Percentiles rank a stretch among this genome's conserved stretches.
Evolutionary conservation across 345 rosid genomes (phyloP).

Genomic region (Citrus glauca): DNA sequence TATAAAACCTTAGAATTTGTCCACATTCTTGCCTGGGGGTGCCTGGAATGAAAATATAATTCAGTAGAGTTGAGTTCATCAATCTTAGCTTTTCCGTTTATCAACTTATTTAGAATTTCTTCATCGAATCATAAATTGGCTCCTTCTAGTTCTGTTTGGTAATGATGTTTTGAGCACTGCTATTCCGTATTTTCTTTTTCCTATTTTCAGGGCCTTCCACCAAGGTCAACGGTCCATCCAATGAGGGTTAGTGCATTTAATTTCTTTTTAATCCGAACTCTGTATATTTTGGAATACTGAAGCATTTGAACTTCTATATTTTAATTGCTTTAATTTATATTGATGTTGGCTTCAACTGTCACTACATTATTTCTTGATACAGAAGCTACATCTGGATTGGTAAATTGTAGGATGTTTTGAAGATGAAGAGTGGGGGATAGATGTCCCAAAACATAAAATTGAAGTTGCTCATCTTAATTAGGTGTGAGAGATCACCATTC

Average conservation of each 20-base stretch:
- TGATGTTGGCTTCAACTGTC: background rate
- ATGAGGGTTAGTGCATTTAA: conserved; percentile 81
- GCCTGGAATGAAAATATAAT: background rate
- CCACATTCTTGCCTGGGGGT: background rate
- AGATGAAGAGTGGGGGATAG: conserved; percentile 5
- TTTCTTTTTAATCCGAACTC: background rate
- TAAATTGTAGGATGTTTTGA: background rate
- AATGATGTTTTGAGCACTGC: background rate
- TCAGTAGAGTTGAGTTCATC: background rate
- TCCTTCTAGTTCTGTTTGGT: background rate
- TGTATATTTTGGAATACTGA: conserved; percentile 7
- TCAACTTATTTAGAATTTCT: background rate
- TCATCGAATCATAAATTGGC: too few relatives aligned
- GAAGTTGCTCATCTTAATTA: conserved; percentile 3
- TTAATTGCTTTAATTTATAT: conserved; percentile 12
- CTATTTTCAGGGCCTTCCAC: conserved; percentile 85
- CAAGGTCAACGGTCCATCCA: conserved; percentile 97
- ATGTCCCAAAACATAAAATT: background rate
- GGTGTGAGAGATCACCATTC: background rate
- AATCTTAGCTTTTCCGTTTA: background rate
- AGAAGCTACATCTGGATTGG: background rate
- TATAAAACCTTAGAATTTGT: background rate
- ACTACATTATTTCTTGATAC: background rate
- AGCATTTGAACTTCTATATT: conserved; percentile 8
- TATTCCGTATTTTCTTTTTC: background rate